Percentiles rank a stretch among this genome's conserved stretches.
These are phyloP conservation scores for Suillus subaureus DNA, from an alignment of 768 basidiomycete species.

Conservation along the genomic window DNA sequence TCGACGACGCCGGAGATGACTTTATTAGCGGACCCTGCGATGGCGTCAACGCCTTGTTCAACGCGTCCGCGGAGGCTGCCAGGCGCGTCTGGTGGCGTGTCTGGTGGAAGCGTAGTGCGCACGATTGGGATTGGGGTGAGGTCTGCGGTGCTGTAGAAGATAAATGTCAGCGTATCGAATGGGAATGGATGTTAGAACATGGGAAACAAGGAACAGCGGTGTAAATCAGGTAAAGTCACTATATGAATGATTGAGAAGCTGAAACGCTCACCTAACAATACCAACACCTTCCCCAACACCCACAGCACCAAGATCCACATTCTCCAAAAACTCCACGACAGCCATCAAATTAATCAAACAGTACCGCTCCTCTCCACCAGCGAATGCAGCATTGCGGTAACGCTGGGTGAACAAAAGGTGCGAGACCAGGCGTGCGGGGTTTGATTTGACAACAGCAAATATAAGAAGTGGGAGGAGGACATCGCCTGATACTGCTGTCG, in stretches of 20 bases:
- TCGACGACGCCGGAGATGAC: conserved; percentile 86
- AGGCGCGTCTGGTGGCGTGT: conserved; percentile 51
- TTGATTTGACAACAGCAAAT: conserved; percentile 90
- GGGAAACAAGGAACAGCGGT: not conserved
- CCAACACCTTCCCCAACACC: conserved; percentile 63
- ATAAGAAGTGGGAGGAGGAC: conserved; percentile 93
- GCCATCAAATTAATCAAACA: conserved; percentile 95
- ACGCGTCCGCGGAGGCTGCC: conserved; percentile 72
- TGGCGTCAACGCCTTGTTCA: conserved; percentile 76
- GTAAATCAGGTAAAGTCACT: conserved; percentile 3
- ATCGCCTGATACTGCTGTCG: conserved; percentile 77
- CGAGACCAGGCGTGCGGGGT: conserved; percentile 78
- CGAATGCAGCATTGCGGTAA: conserved; percentile 32
- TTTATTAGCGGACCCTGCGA: conserved; percentile 81
- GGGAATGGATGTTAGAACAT: not conserved
- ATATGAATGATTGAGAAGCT: conserved; percentile 7
- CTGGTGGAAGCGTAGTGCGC: conserved; percentile 44
- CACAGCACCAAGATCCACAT: conserved; percentile 81
- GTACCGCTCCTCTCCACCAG: conserved; percentile 85
- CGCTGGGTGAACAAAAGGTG: conserved; percentile 42
- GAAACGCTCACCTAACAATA: conserved; percentile 52
- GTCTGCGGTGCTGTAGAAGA: conserved; percentile 62
- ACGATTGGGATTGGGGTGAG: conserved; percentile 79
- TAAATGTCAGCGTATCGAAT: not conserved
- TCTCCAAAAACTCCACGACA: conserved; percentile 93